Evolutionary conservation across 768 basidiomycete genomes (phyloP), one percentile per base, ranked within the genome.

Genomic region (Rickenella mellea): DNA sequence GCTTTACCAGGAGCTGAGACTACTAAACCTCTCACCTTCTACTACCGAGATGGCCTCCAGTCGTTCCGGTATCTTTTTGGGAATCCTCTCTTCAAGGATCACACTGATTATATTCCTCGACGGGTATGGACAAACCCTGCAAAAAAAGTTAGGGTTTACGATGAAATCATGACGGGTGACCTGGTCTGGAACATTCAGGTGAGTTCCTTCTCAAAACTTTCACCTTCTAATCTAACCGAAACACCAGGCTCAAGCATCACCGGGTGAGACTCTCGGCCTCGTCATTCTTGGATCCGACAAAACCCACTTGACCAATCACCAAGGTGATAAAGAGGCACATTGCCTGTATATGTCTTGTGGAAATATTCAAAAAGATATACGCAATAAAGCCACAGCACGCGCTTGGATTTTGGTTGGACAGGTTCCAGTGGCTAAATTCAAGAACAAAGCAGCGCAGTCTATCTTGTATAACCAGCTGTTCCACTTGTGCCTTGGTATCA

Each of bases 341-440:
- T 64, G 60, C 0, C 39, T 64, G 0, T 44, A 64, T 0, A 42
- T 65, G 6, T 57, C 45, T 1, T 31, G 64, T 5, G 59, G 60
- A 9, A 66, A 68, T 42, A 56, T 68, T 0, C 41, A 51, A 25
- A 48, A 52, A 26, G 53, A 51, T 1, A 48, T 62, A 25, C 48
- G 49, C 1, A 60, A 54, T 46, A 64, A 65, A 39, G 55, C 61
- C 0, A 57, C 55, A 1, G 56, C 55, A n/a, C 55, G 62, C 36
- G 32, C 47, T 0, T 67, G 55, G n/a, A n/a, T n/a, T n/a, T n/a
- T n/a, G n/a, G n/a, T n/a, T n/a, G n/a, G n/a, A n/a, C n/a, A n/a
- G n/a, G n/a, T n/a, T n/a, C n/a, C n/a, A n/a, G n/a, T n/a, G n/a
- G n/a, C n/a, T n/a, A n/a, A n/a, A n/a, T n/a, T n/a, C n/a, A n/a